Percentiles rank a stretch among this genome's conserved stretches.
Conservation (phyloP, 2,329 filamentous ascomycete species). For the Epicoccum nigrum region DNA sequence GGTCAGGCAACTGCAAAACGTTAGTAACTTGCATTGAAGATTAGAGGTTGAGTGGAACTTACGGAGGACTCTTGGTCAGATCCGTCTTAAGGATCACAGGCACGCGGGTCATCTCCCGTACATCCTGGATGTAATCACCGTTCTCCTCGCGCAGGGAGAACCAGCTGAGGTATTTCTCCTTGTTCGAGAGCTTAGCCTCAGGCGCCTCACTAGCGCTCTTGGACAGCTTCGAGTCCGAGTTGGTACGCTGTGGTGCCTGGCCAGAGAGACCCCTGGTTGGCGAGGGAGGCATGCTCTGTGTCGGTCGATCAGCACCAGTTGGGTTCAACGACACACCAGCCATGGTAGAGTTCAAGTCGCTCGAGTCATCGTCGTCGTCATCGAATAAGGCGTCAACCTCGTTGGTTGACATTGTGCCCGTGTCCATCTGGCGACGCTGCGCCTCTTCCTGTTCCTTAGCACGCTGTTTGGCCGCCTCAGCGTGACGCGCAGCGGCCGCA, state of each 20-base stretch:
- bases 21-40: slow-evolving; percentile 17
- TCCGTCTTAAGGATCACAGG: slow-evolving; percentile 99
- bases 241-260: slow-evolving; percentile 79
- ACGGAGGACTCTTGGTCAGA: slow-evolving; percentile 98
- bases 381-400: slow-evolving; percentile 96
- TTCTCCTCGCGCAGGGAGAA: slow-evolving; percentile 91
- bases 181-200: slow-evolving; percentile 83
- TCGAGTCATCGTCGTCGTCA: slow-evolving; percentile 81
- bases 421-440: slow-evolving; percentile 91
- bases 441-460: slow-evolving; percentile 90
- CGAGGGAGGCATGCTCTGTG: slow-evolving; percentile 93
- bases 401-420: slow-evolving; percentile 89
- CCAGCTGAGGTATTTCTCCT: slow-evolving; percentile 92
- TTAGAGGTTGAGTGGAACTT: slow-evolving; percentile 59
- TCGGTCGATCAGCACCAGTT: slow-evolving; percentile 74
- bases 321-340: slow-evolving; percentile 83
- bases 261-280: slow-evolving; percentile 76
- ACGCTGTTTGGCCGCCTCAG: slow-evolving; percentile 79
- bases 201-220: slow-evolving; percentile 69
- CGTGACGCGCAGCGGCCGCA: slow-evolving; percentile 76
- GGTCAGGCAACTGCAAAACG: slow-evolving; percentile 70
- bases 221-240: slow-evolving; percentile 91
- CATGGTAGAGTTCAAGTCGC: slow-evolving; percentile 88
- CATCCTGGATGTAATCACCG: slow-evolving; percentile 96
- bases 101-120: slow-evolving; percentile 95